Evolutionary conservation across 176 grass and related monocot genomes (phyloP).

Genomic region (Triticum monococcum): DNA sequence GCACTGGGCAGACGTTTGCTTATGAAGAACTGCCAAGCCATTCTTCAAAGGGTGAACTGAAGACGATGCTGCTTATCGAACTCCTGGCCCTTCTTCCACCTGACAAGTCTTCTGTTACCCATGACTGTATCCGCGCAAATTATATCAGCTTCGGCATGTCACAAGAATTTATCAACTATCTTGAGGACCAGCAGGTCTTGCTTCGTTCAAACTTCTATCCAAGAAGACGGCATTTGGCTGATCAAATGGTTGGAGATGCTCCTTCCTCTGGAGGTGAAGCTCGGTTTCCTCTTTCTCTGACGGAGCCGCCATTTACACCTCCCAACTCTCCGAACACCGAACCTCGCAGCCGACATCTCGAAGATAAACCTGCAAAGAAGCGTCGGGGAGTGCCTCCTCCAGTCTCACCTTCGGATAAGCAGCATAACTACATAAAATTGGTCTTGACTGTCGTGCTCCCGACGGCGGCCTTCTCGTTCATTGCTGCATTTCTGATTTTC

Average conservation of each 20-base stretch:
- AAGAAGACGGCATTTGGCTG: constrained; percentile 28
- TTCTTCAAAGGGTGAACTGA: constrained; percentile 21
- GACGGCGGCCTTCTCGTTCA: constrained; percentile 17
- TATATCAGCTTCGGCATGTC: constrained; percentile 16
- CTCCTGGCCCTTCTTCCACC: constrained; percentile 31
- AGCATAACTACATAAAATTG: constrained; percentile 29
- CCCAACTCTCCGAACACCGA: too few relatives aligned
- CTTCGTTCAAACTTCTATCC: constrained; percentile 1
- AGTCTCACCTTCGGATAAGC: constrained; percentile 36
- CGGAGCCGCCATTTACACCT: neutral
- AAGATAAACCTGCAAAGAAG: constrained; percentile 11
- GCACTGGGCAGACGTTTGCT: constrained; percentile 14
- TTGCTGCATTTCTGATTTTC: constrained; percentile 42
- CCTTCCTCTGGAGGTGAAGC: neutral
- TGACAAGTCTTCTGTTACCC: constrained; percentile 13
- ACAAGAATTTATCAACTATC: constrained; percentile 1
- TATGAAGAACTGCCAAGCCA: neutral
- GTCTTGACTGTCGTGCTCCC: constrained; percentile 32
- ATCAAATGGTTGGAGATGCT: neutral
- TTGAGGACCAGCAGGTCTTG: constrained; percentile 2
- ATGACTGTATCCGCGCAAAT: constrained; percentile 38
- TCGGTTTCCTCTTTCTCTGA: too few relatives aligned
- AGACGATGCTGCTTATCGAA: constrained; percentile 26
- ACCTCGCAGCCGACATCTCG: neutral
- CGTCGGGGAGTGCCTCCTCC: constrained; percentile 18